Conservation (phyloP, 2,329 filamentous ascomycete genomes). For the Colletotrichum lindemuthianum region DNA sequence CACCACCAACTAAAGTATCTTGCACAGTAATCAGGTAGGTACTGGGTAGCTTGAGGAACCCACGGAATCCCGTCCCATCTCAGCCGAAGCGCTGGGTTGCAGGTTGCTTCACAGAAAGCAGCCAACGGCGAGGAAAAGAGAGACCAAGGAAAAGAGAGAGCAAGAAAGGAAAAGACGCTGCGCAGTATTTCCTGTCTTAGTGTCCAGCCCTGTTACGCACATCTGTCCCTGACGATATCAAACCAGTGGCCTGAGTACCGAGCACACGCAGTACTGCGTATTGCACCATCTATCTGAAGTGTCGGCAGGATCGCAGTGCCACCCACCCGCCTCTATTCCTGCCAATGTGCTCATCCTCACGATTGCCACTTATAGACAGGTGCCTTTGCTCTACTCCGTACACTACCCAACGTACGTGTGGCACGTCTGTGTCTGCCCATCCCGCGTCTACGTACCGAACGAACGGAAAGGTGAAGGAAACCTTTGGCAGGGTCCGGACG, state of each 20-base stretch:
- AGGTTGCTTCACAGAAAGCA: too few relatives aligned
- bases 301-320: too few relatives aligned
- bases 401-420: neutral
- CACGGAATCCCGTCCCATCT: too few relatives aligned
- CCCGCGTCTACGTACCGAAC: constrained; percentile 24
- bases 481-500: constrained; percentile 4
- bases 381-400: neutral
- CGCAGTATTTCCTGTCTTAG: too few relatives aligned
- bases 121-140: neutral
- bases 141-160: neutral
- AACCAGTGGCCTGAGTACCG: too few relatives aligned
- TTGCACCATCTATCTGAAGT: neutral
- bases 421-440: neutral
- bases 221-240: too few relatives aligned
- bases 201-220: too few relatives aligned
- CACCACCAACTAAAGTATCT: too few relatives aligned
- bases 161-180: neutral
- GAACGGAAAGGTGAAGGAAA: neutral
- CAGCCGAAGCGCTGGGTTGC: too few relatives aligned
- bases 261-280: too few relatives aligned
- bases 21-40: too few relatives aligned
- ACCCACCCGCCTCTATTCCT: too few relatives aligned
- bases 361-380: neutral
- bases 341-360: neutral
- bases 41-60: neutral